Evolutionary conservation across 2,329 filamentous ascomycete species (phyloP).

Genomic region (Elsinoe arachidis): DNA sequence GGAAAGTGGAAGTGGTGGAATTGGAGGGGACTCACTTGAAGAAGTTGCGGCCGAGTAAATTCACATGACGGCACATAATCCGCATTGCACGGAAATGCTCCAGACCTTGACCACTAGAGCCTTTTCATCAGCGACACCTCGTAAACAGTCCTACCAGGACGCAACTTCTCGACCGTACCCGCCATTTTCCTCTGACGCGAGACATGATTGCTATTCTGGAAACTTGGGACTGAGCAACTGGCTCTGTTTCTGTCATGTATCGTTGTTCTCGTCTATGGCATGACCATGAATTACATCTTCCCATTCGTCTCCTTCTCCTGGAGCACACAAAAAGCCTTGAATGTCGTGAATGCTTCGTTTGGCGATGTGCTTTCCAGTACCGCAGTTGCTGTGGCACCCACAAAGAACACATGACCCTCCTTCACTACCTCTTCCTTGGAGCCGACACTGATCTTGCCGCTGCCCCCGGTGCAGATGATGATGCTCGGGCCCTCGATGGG

Average conservation of each 20-base stretch:
- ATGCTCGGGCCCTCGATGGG: constrained; percentile 82
- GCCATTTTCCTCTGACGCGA: too few species aligned
- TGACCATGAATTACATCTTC: constrained; percentile 4
- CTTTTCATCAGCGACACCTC: too few species aligned
- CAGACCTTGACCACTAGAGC: too few species aligned
- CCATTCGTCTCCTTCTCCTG: constrained; percentile 37
- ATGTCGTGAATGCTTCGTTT: constrained; percentile 70
- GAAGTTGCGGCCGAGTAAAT: too few species aligned
- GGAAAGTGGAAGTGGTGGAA: too few species aligned
- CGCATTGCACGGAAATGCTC: too few species aligned
- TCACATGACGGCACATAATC: too few species aligned
- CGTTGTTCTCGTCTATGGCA: not conserved
- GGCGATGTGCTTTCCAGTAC: constrained; percentile 57
- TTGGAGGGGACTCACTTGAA: too few species aligned
- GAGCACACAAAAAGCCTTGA: constrained; percentile 90
- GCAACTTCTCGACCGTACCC: too few species aligned
- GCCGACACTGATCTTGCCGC: constrained; percentile 76
- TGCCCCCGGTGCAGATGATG: constrained; percentile 77
- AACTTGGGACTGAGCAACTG: not conserved
- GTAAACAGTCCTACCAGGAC: too few species aligned
- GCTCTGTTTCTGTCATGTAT: not conserved
- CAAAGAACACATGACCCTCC: constrained; percentile 47
- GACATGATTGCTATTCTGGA: too few species aligned
- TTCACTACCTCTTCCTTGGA: constrained; percentile 62
- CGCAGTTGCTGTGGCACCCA: constrained; percentile 78